Evolutionary conservation across 2,329 filamentous ascomycete species (phyloP), one percentile per base, ranked within the genome.

Genomic region (Penicillium rolfsii): DNA sequence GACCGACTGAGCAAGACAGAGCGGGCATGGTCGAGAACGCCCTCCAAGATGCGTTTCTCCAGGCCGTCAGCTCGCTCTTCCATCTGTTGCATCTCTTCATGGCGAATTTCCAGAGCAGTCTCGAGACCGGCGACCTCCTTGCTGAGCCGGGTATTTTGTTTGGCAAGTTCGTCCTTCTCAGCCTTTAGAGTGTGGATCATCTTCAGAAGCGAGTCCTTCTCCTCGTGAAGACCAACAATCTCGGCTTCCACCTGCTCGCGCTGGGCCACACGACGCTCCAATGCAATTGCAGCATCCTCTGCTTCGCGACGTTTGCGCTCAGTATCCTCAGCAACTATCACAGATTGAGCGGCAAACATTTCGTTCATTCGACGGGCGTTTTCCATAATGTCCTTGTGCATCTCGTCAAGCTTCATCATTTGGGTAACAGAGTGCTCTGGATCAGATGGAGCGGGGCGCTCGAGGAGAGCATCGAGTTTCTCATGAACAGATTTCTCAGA

Each of bases 11-110:
- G 85, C n/a, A 97, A 83, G 28, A 94, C 88, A 6, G 73, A 76
- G 50, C 94, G 90, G 22, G 94, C 97, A 74, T 98, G 94, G 70
- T 98, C 93, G 80, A 99, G 96, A 64, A 98, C 91, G 28, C 94
- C 93, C 67, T 98, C 94, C 35, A 99, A 81, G 67, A 99, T 97
- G 28, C 95, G 89, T 55, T 93, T 90, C 79, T 99, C 95, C 26
- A 99, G 83, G 3, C 87, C 86, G 74, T 97, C 93, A 2, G 94
- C 95, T 64, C 94, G 90, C 11, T 85, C 82, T 74, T 98, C 94
- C 91, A 99, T 97, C 28, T 90, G 85, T 49, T 91, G 87, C 61
- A 99, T 86, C 78, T 98, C 95, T 68, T 98, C 94, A 48, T 91
- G 90, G 57, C 95, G 90, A 59, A 98, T 88, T 19, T 89, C 87